Base-by-base conservation (phyloP, 169 alveolate species). In the Plasmodium reichenowi region DNA sequence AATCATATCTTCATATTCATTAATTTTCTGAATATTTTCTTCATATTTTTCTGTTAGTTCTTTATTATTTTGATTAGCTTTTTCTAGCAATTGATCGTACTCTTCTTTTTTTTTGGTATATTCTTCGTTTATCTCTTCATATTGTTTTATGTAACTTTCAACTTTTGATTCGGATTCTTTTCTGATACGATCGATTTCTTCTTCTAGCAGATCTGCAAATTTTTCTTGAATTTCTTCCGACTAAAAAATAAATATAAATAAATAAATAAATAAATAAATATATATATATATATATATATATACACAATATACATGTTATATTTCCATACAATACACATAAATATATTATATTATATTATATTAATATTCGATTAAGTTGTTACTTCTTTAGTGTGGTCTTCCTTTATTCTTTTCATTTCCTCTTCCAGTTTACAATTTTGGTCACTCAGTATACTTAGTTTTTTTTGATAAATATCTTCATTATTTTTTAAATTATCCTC, bases 1-100 rank as follows among this genome's bases (percentile, higher is more conserved):
- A 32, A 86, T 86, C 72, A 71, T 64, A 48, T 73, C 76, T 72
- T 86, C 92, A 50, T 86, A 86, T 22, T 86, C 92, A 48, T 72
- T 71, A 71, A 86, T 86, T 86, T 86, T 86, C 13, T 71, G 85
- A 24, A 86, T 72, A 72, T 86, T 86, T 72, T 86, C 92, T 60
- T 86, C 92, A 52, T 62, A 86, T 62, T 86, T 70, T 9, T 71
- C 54, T 3, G 85, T 86, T 48, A 86, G 17, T 1, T 86, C 72
- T 63, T 86, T 86, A 45, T 86, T 86, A 9, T 59, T 71, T 7
- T 8, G 9, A 54, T 86, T 86, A 7, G 87, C 92, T 20, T 86
- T 86, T 15, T 86, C 92, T 50, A 86, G 54, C 15, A 86, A 60
- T 13, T 86, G 72, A 26, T 50, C 29, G 26, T 71, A 86, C 50